A percentile compares a stretch with the other conserved stretches of the same genome.
Evolutionary conservation across 371 early-diverging fungal genomes (phyloP).

Genomic region (Mortierella sp.): DNA sequence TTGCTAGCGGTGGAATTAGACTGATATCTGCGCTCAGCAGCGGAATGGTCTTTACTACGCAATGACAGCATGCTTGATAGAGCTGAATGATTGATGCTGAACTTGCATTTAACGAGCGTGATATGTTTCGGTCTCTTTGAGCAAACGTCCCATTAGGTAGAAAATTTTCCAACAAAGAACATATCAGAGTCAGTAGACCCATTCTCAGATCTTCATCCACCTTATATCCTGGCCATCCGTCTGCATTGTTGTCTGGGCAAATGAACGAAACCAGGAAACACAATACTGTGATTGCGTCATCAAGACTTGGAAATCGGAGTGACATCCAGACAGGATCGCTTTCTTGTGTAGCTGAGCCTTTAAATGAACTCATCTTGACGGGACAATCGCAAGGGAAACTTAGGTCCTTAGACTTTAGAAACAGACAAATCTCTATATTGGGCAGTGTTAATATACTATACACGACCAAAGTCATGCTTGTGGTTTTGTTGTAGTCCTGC

Average conservation of each 20-base stretch:
- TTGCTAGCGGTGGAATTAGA: constrained; percentile 11
- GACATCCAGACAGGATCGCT: constrained; percentile 35
- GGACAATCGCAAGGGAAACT: constrained; percentile 20
- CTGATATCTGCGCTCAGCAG: constrained; percentile 2
- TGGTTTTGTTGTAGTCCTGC: neutral
- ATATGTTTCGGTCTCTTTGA: constrained; percentile 3
- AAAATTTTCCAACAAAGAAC: constrained; percentile 16
- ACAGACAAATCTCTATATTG: constrained; percentile 17
- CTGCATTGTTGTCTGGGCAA: constrained; percentile 10
- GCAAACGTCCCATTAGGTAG: constrained; percentile 17
- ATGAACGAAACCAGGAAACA: constrained; percentile 26
- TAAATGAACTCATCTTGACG: constrained; percentile 37
- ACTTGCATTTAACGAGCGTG: constrained; percentile 1
- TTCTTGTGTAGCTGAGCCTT: constrained; percentile 13
- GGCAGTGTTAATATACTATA: neutral
- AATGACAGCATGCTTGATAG: constrained; percentile 36
- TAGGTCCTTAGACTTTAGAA: constrained; percentile 9
- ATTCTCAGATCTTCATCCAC: constrained; percentile 24
- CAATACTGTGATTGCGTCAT: constrained; percentile 21
- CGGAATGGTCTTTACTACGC: constrained; percentile 17
- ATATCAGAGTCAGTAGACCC: constrained; percentile 3
- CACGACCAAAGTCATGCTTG: neutral
- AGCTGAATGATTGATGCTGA: constrained; percentile 21
- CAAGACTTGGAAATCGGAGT: constrained; percentile 22
- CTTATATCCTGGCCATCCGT: constrained; percentile 17